phyloP scores from a whole-genome alignment of 1,284 basidiomycete species.

The Leccinum pachyderme region DNA sequence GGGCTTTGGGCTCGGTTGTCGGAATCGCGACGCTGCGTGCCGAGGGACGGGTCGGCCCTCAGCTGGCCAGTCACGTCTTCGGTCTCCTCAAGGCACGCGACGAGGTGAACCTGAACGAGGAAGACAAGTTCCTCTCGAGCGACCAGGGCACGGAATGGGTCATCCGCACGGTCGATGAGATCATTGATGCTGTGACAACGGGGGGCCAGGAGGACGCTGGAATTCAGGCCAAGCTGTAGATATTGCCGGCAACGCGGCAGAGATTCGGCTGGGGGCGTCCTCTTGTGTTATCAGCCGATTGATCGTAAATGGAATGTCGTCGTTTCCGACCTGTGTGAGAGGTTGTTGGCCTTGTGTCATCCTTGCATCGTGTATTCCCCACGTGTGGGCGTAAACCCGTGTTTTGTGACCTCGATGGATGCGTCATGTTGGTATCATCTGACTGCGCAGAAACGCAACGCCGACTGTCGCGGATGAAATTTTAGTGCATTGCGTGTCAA shows the following conservation, averaged over 20 bases:
- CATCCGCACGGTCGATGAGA: slow-evolving; percentile 79
- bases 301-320: slow-evolving; percentile 28
- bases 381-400: slow-evolving; percentile 33
- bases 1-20: slow-evolving; percentile 85
- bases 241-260: slow-evolving; percentile 9
- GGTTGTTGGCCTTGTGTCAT: slow-evolving; percentile 12
- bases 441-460: slow-evolving; percentile 18
- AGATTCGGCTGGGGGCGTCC: slow-evolving; percentile 17
- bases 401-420: slow-evolving; percentile 25
- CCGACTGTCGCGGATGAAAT: slow-evolving; percentile 22
- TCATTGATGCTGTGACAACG: slow-evolving; percentile 67
- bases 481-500: slow-evolving; percentile 30
- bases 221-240: slow-evolving; percentile 62
- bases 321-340: slow-evolving; percentile 17
- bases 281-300: slow-evolving; percentile 33
- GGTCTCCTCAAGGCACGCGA: slow-evolving; percentile 85
- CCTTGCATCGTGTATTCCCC: slow-evolving; percentile 33
- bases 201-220: slow-evolving; percentile 40
- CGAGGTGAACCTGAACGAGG: slow-evolving; percentile 57
- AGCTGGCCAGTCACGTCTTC: slow-evolving; percentile 90
- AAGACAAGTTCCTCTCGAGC: slow-evolving; percentile 83
- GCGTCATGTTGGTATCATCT: slow-evolving; percentile 21
- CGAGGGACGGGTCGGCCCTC: slow-evolving; percentile 86
- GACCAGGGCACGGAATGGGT: slow-evolving; percentile 95
- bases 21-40: slow-evolving; percentile 91